phyloP scores from a whole-genome alignment of 1,284 basidiomycete species.

The Apiotrichum brassicae region DNA sequence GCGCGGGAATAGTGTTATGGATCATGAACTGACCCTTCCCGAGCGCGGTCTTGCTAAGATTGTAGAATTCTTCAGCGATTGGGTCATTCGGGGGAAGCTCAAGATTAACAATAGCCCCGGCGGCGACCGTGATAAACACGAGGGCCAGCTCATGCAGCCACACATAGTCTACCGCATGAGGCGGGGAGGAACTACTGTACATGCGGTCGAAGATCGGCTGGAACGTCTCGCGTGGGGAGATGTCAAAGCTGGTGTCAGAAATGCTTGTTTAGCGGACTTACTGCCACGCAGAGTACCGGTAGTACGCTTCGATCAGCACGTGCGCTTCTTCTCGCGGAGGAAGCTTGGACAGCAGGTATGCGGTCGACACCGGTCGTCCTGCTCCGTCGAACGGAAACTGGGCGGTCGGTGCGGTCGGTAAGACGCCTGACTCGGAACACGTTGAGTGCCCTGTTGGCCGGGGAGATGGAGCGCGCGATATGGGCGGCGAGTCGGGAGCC shows the following conservation, averaged over 20 bases:
- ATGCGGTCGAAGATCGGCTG: conserved; percentile 20
- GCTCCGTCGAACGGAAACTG: too few relatives aligned
- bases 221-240: conserved; percentile 19
- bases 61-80: conserved; percentile 27
- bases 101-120: conserved; percentile 32
- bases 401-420: too few relatives aligned
- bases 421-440: too few relatives aligned
- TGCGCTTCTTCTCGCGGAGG: conserved; percentile 24
- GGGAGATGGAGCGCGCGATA: too few relatives aligned
- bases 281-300: conserved; percentile 28
- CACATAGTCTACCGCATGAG: background rate
- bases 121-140: conserved; percentile 27
- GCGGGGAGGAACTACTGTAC: conserved; percentile 2
- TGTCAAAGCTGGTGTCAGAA: conserved; percentile 18
- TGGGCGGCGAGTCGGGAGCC: too few relatives aligned
- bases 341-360: conserved; percentile 2
- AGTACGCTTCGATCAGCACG: conserved; percentile 26
- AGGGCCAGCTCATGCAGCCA: conserved; percentile 27
- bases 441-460: too few relatives aligned
- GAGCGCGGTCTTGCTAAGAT: conserved; percentile 24
- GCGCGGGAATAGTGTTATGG: conserved; percentile 28
- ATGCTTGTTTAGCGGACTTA: conserved; percentile 6
- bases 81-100: conserved; percentile 33
- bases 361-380: too few relatives aligned
- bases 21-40: conserved; percentile 31